phyloP scores from a whole-genome alignment of 2,329 filamentous ascomycete species.

The Xylogone sp. region DNA sequence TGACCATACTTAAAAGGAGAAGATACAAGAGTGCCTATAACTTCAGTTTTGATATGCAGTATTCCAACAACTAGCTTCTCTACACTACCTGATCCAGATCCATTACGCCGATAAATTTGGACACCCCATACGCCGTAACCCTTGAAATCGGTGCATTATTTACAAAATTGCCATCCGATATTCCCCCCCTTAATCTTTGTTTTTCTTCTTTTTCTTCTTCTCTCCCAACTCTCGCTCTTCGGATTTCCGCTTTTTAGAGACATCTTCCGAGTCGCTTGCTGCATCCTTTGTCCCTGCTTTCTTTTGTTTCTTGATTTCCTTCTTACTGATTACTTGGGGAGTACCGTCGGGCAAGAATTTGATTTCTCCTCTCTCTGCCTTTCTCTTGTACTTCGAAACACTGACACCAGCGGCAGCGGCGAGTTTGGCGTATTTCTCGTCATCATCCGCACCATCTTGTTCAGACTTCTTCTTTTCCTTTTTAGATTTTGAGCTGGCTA shows the following conservation, averaged over 20 bases:
- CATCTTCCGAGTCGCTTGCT: constrained; percentile 27
- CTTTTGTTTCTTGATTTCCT: constrained; percentile 69
- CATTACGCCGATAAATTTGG: not conserved
- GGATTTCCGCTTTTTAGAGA: constrained; percentile 67
- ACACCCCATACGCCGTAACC: not conserved
- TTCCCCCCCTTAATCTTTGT: constrained; percentile 21
- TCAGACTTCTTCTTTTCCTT: constrained; percentile 35
- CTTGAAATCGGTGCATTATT: not conserved
- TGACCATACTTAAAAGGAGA: too few species aligned
- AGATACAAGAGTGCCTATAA: too few species aligned
- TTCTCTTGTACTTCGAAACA: constrained; percentile 73
- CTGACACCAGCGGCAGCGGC: constrained; percentile 67
- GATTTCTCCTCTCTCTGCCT: constrained; percentile 73
- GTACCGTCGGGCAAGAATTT: constrained; percentile 61
- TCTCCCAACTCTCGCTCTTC: constrained; percentile 52
- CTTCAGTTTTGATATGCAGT: not conserved
- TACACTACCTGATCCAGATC: not conserved
- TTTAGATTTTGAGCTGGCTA: constrained; percentile 33
- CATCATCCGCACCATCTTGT: constrained; percentile 36
- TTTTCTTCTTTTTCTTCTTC: constrained; percentile 56
- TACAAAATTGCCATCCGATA: not conserved
- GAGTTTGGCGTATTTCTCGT: constrained; percentile 40
- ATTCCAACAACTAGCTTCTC: not conserved
- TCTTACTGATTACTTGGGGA: constrained; percentile 68
- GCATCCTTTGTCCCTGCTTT: constrained; percentile 55